Conservation (phyloP, 163 green algal species). For the Chlamydomonas reinhardtii region DNA sequence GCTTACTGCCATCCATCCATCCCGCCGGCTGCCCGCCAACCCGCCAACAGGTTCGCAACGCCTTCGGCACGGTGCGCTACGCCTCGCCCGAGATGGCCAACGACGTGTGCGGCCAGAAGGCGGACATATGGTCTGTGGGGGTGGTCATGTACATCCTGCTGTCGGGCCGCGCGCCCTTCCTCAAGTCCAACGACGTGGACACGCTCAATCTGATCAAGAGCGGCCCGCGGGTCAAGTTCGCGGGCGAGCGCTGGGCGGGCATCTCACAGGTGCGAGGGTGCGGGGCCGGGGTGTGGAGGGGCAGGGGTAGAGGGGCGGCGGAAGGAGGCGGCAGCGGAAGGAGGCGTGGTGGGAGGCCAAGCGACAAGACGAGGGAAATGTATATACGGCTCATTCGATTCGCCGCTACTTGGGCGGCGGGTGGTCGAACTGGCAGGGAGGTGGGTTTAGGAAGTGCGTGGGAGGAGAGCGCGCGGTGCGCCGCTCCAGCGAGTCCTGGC, state of each 20-base stretch:
- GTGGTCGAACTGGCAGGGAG: too few relatives aligned
- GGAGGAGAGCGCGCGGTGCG: too few relatives aligned
- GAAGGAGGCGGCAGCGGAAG: too few relatives aligned
- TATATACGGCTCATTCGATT: too few relatives aligned
- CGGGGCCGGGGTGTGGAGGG: neutral
- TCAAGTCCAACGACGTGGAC: conserved; percentile 57
- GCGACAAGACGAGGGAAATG: too few relatives aligned
- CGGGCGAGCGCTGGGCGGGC: conserved; percentile 50
- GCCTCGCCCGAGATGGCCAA: conserved; percentile 74
- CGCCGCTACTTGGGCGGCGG: too few relatives aligned
- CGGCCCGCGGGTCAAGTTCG: conserved; percentile 61
- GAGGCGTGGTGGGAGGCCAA: too few relatives aligned
- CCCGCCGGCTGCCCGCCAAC: too few relatives aligned
- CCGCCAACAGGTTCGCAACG: conserved; percentile 53
- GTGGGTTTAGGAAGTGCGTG: too few relatives aligned
- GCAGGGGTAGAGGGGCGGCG: neutral
- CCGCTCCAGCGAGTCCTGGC: too few relatives aligned
- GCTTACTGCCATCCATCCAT: too few relatives aligned
- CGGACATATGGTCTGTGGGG: conserved; percentile 74
- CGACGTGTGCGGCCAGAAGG: conserved; percentile 69
- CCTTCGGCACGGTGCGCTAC: conserved; percentile 76
- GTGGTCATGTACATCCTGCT: conserved; percentile 76
- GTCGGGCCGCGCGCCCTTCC: conserved; percentile 52
- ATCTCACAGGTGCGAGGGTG: conserved; percentile 39
- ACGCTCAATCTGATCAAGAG: conserved; percentile 65